These are phyloP conservation scores for Candida dajiaensis DNA, from an alignment of 805 yeast species.

Conservation along the genomic window DNA sequence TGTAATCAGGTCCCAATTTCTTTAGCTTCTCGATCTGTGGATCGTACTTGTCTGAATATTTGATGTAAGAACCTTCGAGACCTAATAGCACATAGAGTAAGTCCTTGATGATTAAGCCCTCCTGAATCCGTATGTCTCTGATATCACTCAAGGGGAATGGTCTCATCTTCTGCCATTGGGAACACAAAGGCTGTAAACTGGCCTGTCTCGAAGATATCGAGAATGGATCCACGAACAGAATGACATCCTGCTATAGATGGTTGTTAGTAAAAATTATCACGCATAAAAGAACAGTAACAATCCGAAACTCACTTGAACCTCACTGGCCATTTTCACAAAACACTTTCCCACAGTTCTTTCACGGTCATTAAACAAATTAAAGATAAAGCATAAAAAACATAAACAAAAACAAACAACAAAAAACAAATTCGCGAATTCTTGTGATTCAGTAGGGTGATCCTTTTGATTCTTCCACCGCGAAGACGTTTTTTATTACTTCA, in stretches of 20 bases:
- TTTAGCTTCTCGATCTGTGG: constrained; percentile 35
- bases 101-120: constrained; percentile 67
- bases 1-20: constrained; percentile 68
- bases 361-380: neutral
- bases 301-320: neutral
- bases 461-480: neutral
- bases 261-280: neutral
- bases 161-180: constrained; percentile 27
- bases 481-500: neutral
- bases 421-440: neutral
- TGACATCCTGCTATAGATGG: neutral
- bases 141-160: constrained; percentile 43
- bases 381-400: too few relatives aligned
- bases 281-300: neutral
- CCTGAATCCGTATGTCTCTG: constrained; percentile 53
- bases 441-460: neutral
- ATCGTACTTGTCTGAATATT: constrained; percentile 59
- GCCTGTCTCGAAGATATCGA: constrained; percentile 21
- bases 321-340: neutral
- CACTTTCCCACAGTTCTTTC: neutral
- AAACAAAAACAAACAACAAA: neutral
- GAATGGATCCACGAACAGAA: neutral
- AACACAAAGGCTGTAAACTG: constrained; percentile 30
- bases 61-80: constrained; percentile 69
- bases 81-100: constrained; percentile 63